phyloP scores from a whole-genome alignment of 2,329 filamentous ascomycete genomes.

The Didymella keratinophila region DNA sequence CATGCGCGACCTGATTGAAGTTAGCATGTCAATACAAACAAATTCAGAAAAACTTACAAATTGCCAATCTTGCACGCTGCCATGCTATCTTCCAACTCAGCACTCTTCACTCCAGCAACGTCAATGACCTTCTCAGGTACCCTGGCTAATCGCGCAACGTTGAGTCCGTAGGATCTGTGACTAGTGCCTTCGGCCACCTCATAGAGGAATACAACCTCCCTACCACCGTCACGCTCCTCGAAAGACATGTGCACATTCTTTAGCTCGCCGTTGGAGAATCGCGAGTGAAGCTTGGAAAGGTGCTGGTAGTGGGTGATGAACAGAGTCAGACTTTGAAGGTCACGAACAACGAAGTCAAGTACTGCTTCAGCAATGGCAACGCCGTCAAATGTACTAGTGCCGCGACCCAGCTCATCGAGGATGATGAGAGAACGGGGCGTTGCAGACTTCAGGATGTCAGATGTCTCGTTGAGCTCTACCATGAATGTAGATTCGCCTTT shows the following conservation, averaged over 20 bases:
- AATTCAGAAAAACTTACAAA: constrained; percentile 35
- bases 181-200: constrained; percentile 90
- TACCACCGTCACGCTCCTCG: constrained; percentile 58
- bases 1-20: constrained; percentile 29
- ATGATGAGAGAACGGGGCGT: constrained; percentile 86
- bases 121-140: constrained; percentile 80
- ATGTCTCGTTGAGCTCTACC: constrained; percentile 94
- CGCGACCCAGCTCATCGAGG: constrained; percentile 91
- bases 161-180: constrained; percentile 91
- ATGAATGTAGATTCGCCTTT: constrained; percentile 96
- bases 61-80: constrained; percentile 42
- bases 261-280: constrained; percentile 70
- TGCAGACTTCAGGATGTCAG: constrained; percentile 87
- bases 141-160: constrained; percentile 86
- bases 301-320: constrained; percentile 99
- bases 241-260: constrained; percentile 97
- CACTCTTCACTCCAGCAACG: constrained; percentile 79
- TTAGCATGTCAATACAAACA: constrained; percentile 24
- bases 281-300: constrained; percentile 75
- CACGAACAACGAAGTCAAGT: constrained; percentile 79
- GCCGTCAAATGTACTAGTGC: constrained; percentile 94
- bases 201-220: constrained; percentile 93
- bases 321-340: constrained; percentile 79
- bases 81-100: constrained; percentile 75
- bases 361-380: constrained; percentile 95